Evolutionary conservation across 2,329 filamentous ascomycete genomes (phyloP), one percentile per base, ranked within the genome.

Genomic region (Tolypocladium endophyticum): DNA sequence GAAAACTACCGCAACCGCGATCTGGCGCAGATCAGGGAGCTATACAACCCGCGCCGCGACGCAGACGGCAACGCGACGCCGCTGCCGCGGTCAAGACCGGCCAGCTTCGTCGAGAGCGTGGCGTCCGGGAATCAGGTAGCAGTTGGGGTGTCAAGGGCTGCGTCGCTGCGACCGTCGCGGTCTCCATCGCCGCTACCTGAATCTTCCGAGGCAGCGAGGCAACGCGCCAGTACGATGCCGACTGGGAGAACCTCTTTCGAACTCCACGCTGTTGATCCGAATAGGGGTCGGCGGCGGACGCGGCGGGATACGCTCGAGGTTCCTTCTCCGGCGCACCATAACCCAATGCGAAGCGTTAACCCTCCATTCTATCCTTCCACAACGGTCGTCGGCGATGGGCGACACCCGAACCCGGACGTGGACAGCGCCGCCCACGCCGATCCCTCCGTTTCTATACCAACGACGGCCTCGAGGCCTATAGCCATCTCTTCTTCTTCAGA

Each of bases 1-100:
- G 83, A 86, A 63, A 18, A 14, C 6, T 45, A 57, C 43, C 59
- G 59, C 25, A 64, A 64, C 35, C 4, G 33, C 0, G 64, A 67
- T 0, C 65, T 83, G 1, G 57, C 61, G 23, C 63, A 71, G 4
- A 76, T 79, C 33, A 73, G 70, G 54, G 69, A 74, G 36, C 65
- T 67, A 5, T 83, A 78, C 60, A 77, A 76, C 45, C 67, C 62
- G 4, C 64, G 59, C 12, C 68, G 68, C 20, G 70, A 74, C 30
- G 67, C 63, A 8, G 69, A 72, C 12, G 74, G 70, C 5, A 69
- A 69, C 30, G 56, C 64, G 20, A 69, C 69, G 1, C 70, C 70
- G 7, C 59, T 68, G 30, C 67, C 67, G 36, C 63, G 59, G 18
- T 75, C 77, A 5, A 71, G 76, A 62, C 68, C 71, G 0, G 67